Conservation (phyloP, 148 eudicot species). For the Talinum fruticosum region DNA sequence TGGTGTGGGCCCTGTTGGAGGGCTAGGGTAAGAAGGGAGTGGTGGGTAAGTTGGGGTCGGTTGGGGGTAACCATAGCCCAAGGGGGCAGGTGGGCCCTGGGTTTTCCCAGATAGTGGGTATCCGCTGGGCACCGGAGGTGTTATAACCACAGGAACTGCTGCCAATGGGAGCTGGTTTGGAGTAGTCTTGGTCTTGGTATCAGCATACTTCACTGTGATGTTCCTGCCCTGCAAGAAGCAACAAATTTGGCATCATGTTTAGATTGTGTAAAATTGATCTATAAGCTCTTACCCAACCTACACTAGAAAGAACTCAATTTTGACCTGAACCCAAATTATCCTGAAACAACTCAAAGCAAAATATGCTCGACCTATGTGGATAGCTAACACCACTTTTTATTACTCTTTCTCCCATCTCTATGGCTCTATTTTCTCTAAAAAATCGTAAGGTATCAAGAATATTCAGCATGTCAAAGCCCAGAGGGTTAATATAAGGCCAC, state of each 20-base stretch:
- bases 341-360: background rate
- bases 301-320: background rate
- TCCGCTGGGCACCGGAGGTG: conserved; percentile 30
- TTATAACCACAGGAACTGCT: conserved; percentile 35
- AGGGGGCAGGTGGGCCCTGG: conserved; percentile 24
- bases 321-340: background rate
- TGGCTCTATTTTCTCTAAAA: background rate
- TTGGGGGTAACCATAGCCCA: conserved; percentile 45
- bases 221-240: conserved; percentile 48
- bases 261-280: no score
- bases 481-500: no score
- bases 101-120: conserved; percentile 35
- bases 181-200: conserved; percentile 36
- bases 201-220: conserved; percentile 60
- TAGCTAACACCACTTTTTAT: no score
- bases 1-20: conserved; percentile 28
- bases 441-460: background rate
- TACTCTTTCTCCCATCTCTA: background rate
- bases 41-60: conserved; percentile 36
- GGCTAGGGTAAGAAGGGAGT: conserved; percentile 34
- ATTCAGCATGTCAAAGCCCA: no score
- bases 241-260: background rate
- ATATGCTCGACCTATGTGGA: no score
- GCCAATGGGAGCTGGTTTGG: conserved; percentile 34
- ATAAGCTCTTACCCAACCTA: background rate